Percentiles rank a stretch among this genome's conserved stretches.
These are phyloP conservation scores for Phaeotremella fagi DNA, from an alignment of 768 basidiomycete genomes.

Conservation along the genomic window DNA sequence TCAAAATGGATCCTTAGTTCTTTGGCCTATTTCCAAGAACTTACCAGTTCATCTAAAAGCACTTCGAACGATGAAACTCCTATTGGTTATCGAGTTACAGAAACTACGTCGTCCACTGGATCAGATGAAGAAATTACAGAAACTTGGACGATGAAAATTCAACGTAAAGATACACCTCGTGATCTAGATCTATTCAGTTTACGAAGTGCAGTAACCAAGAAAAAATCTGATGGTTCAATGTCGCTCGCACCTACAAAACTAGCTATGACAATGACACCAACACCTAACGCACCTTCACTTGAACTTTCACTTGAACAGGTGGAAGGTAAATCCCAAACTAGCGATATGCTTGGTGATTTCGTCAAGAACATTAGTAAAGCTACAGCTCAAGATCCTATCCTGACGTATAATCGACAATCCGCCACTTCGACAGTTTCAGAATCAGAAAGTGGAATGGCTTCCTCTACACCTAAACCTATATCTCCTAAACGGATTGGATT, in stretches of 20 bases:
- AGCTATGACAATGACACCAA: conserved; percentile 16
- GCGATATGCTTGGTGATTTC: conserved; percentile 23
- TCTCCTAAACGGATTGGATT: not conserved
- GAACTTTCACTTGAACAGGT: conserved; percentile 35
- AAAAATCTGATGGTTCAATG: conserved; percentile 26
- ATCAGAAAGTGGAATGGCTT: not conserved
- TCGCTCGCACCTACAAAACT: conserved; percentile 4
- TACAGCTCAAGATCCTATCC: conserved; percentile 19
- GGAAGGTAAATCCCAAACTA: conserved; percentile 14
- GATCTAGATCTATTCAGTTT: conserved; percentile 35
- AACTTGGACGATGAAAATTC: conserved; percentile 26
- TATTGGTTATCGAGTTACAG: not conserved
- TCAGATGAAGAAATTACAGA: conserved; percentile 3
- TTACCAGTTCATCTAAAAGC: conserved; percentile 8
- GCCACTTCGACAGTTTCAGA: not conserved
- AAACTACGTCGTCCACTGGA: not conserved
- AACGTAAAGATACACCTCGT: conserved; percentile 31
- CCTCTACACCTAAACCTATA: not conserved
- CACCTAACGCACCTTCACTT: conserved; percentile 25
- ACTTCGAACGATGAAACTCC: not conserved
- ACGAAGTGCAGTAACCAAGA: conserved; percentile 30
- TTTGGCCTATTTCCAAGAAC: conserved; percentile 28
- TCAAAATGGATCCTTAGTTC: too few species aligned
- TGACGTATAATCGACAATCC: not conserved
- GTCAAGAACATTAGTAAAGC: conserved; percentile 37